Percentiles rank a stretch among this genome's conserved stretches.
phyloP scores from a whole-genome alignment of 2,329 filamentous ascomycete genomes.

The Botrytis sinoallii region DNA sequence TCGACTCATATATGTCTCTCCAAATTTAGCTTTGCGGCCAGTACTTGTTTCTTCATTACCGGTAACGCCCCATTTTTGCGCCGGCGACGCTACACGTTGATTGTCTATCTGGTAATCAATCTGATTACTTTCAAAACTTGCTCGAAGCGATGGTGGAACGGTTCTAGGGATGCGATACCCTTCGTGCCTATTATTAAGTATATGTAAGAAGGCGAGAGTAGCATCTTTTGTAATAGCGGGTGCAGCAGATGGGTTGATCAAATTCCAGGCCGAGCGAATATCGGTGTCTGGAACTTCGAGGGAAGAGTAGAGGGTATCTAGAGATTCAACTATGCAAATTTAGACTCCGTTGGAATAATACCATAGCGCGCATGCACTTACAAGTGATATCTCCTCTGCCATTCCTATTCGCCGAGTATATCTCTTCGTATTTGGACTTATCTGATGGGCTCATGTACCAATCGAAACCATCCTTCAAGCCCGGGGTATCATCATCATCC shows the following conservation, averaged over 20 bases:
- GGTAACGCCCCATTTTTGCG: conserved; percentile 74
- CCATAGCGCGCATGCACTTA: conserved; percentile 44
- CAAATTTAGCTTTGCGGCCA: conserved; percentile 93
- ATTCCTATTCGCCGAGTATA: conserved; percentile 90
- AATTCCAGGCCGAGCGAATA: conserved; percentile 90
- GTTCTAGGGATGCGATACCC: conserved; percentile 90
- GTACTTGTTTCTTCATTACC: conserved; percentile 77
- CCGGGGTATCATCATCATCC: conserved; percentile 76
- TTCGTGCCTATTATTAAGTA: conserved; percentile 93
- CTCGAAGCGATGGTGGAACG: conserved; percentile 84
- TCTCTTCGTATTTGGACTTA: conserved; percentile 93
- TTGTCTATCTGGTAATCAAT: conserved; percentile 95
- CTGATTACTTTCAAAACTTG: conserved; percentile 90
- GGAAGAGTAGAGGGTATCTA: conserved; percentile 81
- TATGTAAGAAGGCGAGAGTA: conserved; percentile 89
- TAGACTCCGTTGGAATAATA: background rate
- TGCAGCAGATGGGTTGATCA: conserved; percentile 86
- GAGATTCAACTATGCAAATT: conserved; percentile 59
- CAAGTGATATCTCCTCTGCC: conserved; percentile 79
- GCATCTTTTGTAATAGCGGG: conserved; percentile 91
- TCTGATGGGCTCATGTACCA: conserved; percentile 98
- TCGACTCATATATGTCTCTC: conserved; percentile 90
- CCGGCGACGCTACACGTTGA: conserved; percentile 57
- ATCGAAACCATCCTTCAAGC: conserved; percentile 94
- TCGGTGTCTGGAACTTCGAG: conserved; percentile 74